These are phyloP conservation scores for Colletotrichum neosansevieriae DNA, from an alignment of 2,329 filamentous ascomycete genomes.

Conservation along the genomic window DNA sequence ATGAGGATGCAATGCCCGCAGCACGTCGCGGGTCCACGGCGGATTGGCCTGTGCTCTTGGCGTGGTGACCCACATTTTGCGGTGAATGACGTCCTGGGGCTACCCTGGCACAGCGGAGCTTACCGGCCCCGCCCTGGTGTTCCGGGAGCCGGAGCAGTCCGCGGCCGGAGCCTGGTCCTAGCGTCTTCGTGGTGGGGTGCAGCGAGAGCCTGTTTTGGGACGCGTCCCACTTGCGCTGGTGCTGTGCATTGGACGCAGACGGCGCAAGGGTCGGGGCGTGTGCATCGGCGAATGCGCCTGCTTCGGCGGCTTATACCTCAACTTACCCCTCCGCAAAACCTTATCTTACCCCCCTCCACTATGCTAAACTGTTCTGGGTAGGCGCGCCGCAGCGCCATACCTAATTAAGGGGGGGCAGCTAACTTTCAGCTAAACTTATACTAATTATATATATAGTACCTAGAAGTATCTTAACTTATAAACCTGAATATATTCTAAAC, in stretches of 20 bases:
- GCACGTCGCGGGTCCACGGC: neutral
- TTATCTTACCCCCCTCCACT: too few relatives aligned
- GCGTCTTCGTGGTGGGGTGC: neutral
- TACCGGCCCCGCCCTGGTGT: neutral
- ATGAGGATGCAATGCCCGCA: neutral
- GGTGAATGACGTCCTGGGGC: slow-evolving; percentile 2
- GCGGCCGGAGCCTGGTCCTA: neutral
- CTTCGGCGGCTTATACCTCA: too few relatives aligned
- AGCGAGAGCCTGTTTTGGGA: neutral
- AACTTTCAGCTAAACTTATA: too few relatives aligned
- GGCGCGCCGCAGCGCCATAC: too few relatives aligned
- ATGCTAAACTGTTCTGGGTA: too few relatives aligned
- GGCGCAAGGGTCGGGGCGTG: neutral
- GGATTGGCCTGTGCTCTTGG: slow-evolving; percentile 6
- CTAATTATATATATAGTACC: too few relatives aligned
- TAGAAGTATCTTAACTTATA: too few relatives aligned
- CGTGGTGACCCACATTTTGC: neutral
- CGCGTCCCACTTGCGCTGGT: neutral
- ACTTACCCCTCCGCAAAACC: too few relatives aligned
- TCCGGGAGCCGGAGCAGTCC: neutral
- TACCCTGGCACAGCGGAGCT: neutral
- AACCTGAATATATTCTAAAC: too few relatives aligned
- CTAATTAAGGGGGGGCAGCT: too few relatives aligned
- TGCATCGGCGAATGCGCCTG: neutral
- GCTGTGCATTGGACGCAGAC: neutral